A percentile compares a stretch with the other conserved stretches of the same genome.
These are phyloP conservation scores for Salix suchowensis DNA, from an alignment of 345 rosid species.

Conservation along the genomic window DNA sequence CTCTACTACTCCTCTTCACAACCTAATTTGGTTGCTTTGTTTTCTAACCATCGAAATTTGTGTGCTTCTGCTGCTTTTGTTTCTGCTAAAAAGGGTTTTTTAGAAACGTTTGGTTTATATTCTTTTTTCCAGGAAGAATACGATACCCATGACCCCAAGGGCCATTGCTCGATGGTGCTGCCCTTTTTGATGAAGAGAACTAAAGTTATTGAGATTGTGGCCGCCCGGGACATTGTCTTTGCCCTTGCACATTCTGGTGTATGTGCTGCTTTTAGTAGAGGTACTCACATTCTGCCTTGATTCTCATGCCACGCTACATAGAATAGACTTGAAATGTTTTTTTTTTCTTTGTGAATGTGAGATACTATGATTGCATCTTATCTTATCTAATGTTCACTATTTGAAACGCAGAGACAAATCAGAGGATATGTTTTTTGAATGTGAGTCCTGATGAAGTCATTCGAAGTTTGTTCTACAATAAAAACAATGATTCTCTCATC, in stretches of 20 bases:
- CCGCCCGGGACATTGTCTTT: conserved; percentile 88
- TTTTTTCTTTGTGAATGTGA: not conserved
- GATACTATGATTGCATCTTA: not conserved
- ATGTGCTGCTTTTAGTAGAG: conserved; percentile 91
- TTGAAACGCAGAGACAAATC: conserved; percentile 63
- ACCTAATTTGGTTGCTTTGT: not conserved
- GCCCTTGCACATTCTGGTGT: conserved; percentile 96
- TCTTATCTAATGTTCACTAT: conserved; percentile 1
- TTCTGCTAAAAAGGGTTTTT: not conserved
- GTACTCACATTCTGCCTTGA: conserved; percentile 22
- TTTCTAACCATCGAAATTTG: not conserved
- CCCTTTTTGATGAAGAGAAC: conserved; percentile 89
- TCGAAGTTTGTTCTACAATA: conserved; percentile 82
- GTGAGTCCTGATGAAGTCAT: conserved; percentile 92
- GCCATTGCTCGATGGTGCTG: conserved; percentile 66
- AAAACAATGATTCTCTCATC: conserved; percentile 95
- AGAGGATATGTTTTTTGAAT: conserved; percentile 78
- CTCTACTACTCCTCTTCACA: not conserved
- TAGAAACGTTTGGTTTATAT: not conserved
- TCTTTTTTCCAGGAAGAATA: conserved; percentile 65
- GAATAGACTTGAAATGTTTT: not conserved
- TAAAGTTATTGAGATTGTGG: conserved; percentile 89
- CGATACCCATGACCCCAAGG: conserved; percentile 94
- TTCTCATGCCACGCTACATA: no score
- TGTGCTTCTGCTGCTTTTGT: not conserved